These are phyloP conservation scores for Clarireedia monteithiana DNA, from an alignment of 2,329 filamentous ascomycete genomes.

Conservation along the genomic window DNA sequence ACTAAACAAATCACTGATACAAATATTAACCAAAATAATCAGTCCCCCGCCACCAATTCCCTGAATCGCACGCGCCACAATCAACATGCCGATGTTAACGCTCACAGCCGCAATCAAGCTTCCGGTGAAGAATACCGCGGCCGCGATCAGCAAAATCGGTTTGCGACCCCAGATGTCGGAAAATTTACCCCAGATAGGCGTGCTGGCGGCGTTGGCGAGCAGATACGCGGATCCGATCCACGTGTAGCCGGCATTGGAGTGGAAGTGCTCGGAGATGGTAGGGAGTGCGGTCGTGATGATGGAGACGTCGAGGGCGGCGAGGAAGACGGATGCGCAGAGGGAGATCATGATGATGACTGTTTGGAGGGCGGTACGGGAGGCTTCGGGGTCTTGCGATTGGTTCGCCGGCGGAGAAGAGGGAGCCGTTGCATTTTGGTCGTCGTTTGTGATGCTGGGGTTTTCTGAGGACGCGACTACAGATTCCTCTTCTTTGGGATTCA, in stretches of 20 bases:
- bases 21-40: constrained; percentile 44
- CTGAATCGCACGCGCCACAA: constrained; percentile 32
- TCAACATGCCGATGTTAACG: constrained; percentile 37
- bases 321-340: constrained; percentile 28
- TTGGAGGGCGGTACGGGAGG: constrained; percentile 24
- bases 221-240: constrained; percentile 74
- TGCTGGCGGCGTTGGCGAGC: constrained; percentile 58
- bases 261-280: constrained; percentile 47
- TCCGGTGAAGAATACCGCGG: constrained; percentile 44
- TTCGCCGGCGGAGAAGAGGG: neutral
- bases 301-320: constrained; percentile 34
- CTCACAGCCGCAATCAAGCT: constrained; percentile 42
- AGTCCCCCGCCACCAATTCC: constrained; percentile 44
- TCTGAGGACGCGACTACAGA: neutral
- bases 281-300: constrained; percentile 56
- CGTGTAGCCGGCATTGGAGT: constrained; percentile 47
- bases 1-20: constrained; percentile 47
- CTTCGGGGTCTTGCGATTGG: constrained; percentile 19
- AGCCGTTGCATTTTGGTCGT: neutral
- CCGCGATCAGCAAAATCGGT: constrained; percentile 40
- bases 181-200: constrained; percentile 57
- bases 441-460: neutral
- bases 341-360: constrained; percentile 28
- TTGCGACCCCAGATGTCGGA: constrained; percentile 53
- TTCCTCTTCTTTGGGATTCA: too few relatives aligned